Conservation (phyloP, 306 rosid species). For the Cucumis cinereus region DNA sequence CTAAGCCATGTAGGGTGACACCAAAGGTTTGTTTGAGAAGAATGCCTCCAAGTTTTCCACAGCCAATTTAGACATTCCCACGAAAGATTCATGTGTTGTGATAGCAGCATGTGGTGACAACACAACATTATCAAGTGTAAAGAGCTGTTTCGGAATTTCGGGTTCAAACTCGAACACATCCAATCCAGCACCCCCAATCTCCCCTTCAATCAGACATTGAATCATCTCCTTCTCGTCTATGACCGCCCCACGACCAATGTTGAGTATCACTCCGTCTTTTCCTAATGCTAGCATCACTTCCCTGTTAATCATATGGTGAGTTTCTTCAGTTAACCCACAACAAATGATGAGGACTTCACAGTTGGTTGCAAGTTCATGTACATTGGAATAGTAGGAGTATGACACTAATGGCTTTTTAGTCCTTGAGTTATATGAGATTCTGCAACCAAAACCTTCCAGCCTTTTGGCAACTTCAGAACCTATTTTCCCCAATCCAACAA, state of each 20-base stretch:
- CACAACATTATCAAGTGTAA: conserved; percentile 33
- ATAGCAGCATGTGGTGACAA: conserved; percentile 12
- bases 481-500: conserved; percentile 40
- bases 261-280: conserved; percentile 28
- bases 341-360: too few relatives aligned
- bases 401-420: conserved; percentile 18
- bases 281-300: conserved; percentile 32
- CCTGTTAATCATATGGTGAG: conserved; percentile 13
- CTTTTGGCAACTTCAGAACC: conserved; percentile 40
- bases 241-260: conserved; percentile 33
- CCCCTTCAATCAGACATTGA: conserved; percentile 8
- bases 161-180: conserved; percentile 60
- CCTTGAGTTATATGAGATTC: conserved; percentile 30
- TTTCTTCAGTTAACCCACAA: too few relatives aligned
- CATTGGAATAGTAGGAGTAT: conserved; percentile 23
- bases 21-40: conserved; percentile 16
- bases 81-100: background rate
- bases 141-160: conserved; percentile 21
- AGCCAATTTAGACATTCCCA: conserved; percentile 5
- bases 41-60: conserved; percentile 20
- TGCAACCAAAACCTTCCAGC: conserved; percentile 35
- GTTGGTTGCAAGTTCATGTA: conserved; percentile 27
- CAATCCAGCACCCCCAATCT: conserved; percentile 30
- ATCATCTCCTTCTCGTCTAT: conserved; percentile 32
- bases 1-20: background rate